phyloP scores from a whole-genome alignment of 345 rosid species.

The Diplotaxis tenuifolia region DNA sequence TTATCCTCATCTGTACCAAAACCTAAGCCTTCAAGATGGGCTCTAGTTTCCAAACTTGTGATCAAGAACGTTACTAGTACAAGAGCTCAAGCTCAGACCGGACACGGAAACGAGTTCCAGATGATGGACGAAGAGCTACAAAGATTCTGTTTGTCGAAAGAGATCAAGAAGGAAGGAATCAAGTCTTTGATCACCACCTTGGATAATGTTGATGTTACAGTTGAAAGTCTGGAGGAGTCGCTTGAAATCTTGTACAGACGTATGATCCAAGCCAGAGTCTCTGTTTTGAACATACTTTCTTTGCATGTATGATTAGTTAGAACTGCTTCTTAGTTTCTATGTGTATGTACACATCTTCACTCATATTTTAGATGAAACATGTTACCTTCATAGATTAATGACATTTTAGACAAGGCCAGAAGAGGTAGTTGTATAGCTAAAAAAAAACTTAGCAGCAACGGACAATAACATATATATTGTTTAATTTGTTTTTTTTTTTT shows the following conservation, averaged over 20 bases:
- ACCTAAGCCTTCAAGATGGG: constrained; percentile 38
- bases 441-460: constrained; percentile 48
- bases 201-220: constrained; percentile 40
- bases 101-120: constrained; percentile 40
- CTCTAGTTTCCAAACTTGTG: constrained; percentile 28
- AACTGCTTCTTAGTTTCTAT: constrained; percentile 7
- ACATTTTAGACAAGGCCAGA: too few species aligned
- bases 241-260: constrained; percentile 46
- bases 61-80: constrained; percentile 25
- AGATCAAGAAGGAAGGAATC: constrained; percentile 30
- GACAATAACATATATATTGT: too few species aligned
- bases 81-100: constrained; percentile 3
- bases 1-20: constrained; percentile 41
- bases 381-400: constrained; percentile 29
- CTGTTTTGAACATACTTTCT: constrained; percentile 56
- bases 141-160: constrained; percentile 31
- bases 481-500: too few species aligned
- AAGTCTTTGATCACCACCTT: constrained; percentile 38
- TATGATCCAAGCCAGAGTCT: constrained; percentile 55
- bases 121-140: constrained; percentile 46
- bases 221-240: constrained; percentile 52
- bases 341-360: constrained; percentile 21
- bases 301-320: constrained; percentile 21
- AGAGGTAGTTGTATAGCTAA: too few species aligned
- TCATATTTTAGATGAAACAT: constrained; percentile 22